phyloP scores from a whole-genome alignment of 306 rosid species.

The Corylus avellana region DNA sequence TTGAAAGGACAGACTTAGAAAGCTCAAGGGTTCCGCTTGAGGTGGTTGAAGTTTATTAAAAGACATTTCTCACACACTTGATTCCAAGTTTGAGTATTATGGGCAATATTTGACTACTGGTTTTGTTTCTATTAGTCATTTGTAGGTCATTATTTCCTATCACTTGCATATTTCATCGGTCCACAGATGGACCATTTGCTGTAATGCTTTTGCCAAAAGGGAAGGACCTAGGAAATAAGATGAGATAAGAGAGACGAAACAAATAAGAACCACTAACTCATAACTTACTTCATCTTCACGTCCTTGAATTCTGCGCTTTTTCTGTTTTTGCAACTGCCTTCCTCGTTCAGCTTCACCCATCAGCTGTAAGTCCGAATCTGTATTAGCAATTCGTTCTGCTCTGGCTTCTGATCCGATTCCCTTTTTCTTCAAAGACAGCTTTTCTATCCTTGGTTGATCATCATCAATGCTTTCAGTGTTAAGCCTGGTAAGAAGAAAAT shows the following conservation, averaged over 20 bases:
- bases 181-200: neutral
- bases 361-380: conserved; percentile 77
- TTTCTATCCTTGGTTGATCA: conserved; percentile 46
- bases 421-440: conserved; percentile 54
- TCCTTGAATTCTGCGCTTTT: conserved; percentile 82
- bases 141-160: neutral
- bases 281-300: conserved; percentile 87
- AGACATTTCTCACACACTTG: neutral
- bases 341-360: conserved; percentile 76
- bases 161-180: neutral
- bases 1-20: too few species aligned
- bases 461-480: conserved; percentile 31
- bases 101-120: neutral
- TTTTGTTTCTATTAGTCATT: neutral
- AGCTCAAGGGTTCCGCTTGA: too few species aligned
- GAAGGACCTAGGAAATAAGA: conserved; percentile 10
- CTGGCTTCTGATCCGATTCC: conserved; percentile 64
- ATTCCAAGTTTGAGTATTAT: neutral
- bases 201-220: neutral
- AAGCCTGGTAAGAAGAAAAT: conserved; percentile 34
- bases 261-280: conserved; percentile 5
- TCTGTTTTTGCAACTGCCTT: conserved; percentile 83
- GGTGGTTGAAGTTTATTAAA: too few species aligned
- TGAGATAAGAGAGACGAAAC: conserved; percentile 17
- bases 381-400: conserved; percentile 76